Conservation (phyloP, 2,329 filamentous ascomycete genomes). For the Elsinoe ampelina region DNA sequence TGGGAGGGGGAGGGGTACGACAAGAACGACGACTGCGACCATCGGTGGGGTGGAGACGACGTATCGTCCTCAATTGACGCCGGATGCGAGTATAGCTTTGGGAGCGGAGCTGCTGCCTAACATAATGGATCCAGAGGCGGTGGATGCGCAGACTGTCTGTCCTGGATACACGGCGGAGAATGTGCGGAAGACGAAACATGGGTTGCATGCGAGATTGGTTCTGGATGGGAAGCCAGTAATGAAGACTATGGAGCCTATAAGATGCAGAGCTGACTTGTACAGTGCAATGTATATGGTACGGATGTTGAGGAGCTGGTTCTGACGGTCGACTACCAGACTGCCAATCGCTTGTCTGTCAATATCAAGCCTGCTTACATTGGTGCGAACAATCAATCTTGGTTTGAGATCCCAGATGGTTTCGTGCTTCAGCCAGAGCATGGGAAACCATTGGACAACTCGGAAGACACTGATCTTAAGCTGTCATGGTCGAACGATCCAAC, state of each 20-base stretch:
- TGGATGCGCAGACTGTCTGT: slow-evolving; percentile 54
- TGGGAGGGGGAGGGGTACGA: background rate
- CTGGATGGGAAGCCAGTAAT: slow-evolving; percentile 41
- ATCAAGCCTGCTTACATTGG: slow-evolving; percentile 57
- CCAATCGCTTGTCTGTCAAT: slow-evolving; percentile 58
- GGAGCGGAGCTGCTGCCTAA: slow-evolving; percentile 47
- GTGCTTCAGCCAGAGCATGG: slow-evolving; percentile 47
- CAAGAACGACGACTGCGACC: slow-evolving; percentile 19
- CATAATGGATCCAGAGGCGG: slow-evolving; percentile 53
- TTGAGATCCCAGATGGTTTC: slow-evolving; percentile 54
- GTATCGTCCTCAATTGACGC: slow-evolving; percentile 25
- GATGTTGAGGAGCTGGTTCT: slow-evolving; percentile 61
- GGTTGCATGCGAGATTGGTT: slow-evolving; percentile 43
- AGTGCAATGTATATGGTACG: slow-evolving; percentile 66
- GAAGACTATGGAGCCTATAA: background rate
- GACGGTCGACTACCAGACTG: slow-evolving; percentile 57
- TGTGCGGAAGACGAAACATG: slow-evolving; percentile 37
- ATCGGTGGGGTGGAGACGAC: slow-evolving; percentile 23
- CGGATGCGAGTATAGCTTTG: slow-evolving; percentile 26
- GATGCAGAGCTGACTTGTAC: slow-evolving; percentile 10
- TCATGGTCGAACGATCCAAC: slow-evolving; percentile 48
- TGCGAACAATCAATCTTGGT: slow-evolving; percentile 34
- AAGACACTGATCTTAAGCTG: slow-evolving; percentile 42
- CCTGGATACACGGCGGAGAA: slow-evolving; percentile 50
- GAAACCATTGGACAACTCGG: slow-evolving; percentile 31